These are phyloP conservation scores for Parafenestella ontariensis DNA, from an alignment of 2,329 filamentous ascomycete species.

Conservation along the genomic window DNA sequence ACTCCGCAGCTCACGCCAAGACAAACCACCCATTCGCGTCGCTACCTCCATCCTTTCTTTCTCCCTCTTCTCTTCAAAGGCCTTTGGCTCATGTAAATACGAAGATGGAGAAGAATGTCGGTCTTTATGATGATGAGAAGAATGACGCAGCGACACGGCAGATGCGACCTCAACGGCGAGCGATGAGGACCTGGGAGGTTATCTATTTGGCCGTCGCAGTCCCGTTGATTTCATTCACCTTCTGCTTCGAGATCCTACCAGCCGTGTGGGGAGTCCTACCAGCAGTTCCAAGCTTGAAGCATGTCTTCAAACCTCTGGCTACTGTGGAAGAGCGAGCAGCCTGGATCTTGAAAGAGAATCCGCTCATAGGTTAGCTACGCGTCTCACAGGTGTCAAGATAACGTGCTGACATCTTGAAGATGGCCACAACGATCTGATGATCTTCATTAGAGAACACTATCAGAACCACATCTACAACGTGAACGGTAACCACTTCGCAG, in stretches of 20 bases:
- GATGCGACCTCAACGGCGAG: neutral
- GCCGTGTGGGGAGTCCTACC: conserved; percentile 8
- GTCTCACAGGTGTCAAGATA: neutral
- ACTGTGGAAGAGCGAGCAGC: conserved; percentile 42
- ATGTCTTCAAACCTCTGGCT: conserved; percentile 3
- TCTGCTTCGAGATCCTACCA: conserved; percentile 15
- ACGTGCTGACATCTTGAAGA: conserved; percentile 61
- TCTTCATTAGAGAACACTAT: conserved; percentile 70
- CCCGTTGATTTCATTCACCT: no score
- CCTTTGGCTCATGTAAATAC: neutral
- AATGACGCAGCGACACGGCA: neutral
- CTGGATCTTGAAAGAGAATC: conserved; percentile 47
- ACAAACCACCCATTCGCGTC: neutral
- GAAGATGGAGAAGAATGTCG: conserved; percentile 17
- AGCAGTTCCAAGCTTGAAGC: conserved; percentile 1
- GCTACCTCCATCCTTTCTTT: neutral
- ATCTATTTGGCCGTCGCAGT: no score
- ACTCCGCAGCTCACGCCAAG: conserved; percentile 22
- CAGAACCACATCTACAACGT: conserved; percentile 77
- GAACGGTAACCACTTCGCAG: conserved; percentile 67
- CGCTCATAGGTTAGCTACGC: conserved; percentile 50
- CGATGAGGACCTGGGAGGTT: neutral
- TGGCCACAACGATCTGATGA: conserved; percentile 87
- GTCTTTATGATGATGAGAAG: neutral
- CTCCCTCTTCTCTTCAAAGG: neutral